These are phyloP conservation scores for Juncus inflexus DNA, from an alignment of 176 grass and related monocot genomes.

Conservation along the genomic window DNA sequence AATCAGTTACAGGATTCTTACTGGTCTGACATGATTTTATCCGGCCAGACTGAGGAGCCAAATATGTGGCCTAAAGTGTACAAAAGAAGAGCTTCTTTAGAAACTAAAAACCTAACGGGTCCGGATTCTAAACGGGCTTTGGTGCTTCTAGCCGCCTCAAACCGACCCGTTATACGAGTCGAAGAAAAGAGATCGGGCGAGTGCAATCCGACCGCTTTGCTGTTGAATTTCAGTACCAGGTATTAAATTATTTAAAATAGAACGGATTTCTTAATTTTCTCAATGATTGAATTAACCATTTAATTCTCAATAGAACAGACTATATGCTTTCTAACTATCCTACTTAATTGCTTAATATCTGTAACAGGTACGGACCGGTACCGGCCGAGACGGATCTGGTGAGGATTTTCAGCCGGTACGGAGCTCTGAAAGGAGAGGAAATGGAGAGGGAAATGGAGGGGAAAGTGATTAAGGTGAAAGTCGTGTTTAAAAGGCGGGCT, in stretches of 20 bases:
- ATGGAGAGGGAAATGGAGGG: constrained; percentile 51
- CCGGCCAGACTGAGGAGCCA: constrained; percentile 46
- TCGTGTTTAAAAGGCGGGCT: constrained; percentile 57
- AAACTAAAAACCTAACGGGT: constrained; percentile 18
- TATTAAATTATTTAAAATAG: background rate
- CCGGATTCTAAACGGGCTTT: constrained; percentile 30
- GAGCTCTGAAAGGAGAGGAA: constrained; percentile 52
- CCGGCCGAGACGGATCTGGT: constrained; percentile 59
- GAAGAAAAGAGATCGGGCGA: constrained; percentile 81
- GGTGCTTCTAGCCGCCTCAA: constrained; percentile 35
- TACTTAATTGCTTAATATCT: constrained; percentile 35
- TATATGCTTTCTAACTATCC: too few species aligned
- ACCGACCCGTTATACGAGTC: constrained; percentile 80
- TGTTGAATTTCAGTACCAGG: constrained; percentile 67
- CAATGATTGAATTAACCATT: too few species aligned
- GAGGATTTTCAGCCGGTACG: constrained; percentile 57
- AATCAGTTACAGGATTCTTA: constrained; percentile 99
- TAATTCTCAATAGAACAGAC: constrained; percentile 21
- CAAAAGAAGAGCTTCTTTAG: constrained; percentile 37
- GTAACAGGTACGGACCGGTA: constrained; percentile 32
- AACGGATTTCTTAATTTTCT: too few species aligned
- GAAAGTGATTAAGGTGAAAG: constrained; percentile 39
- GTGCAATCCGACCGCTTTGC: constrained; percentile 80
- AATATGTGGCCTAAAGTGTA: constrained; percentile 32
- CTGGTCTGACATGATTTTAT: constrained; percentile 87